phyloP scores from a whole-genome alignment of 495 filamentous ascomycete species.

The Neurospora intermedia region DNA sequence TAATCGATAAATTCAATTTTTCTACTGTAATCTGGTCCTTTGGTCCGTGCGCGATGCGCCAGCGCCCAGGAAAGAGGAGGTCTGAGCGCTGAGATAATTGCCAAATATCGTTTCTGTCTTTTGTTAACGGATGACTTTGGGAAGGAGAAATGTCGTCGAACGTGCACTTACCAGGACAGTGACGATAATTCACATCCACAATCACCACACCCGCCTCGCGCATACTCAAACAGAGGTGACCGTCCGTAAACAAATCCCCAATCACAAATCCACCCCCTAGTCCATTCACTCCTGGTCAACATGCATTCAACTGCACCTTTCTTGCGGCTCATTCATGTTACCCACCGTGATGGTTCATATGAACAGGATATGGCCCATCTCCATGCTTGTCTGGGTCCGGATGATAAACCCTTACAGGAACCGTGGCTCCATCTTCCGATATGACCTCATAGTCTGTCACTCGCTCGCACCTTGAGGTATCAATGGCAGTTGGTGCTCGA shows the following conservation, averaged over 20 bases:
- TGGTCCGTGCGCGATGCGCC: not conserved
- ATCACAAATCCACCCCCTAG: slow-evolving; percentile 34
- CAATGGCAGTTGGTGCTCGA: slow-evolving; percentile 25
- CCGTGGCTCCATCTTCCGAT: slow-evolving; percentile 30
- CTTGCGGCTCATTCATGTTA: not conserved
- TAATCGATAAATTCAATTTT: not conserved
- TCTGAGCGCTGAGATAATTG: not conserved
- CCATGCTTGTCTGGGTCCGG: slow-evolving; percentile 27
- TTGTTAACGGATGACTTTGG: not conserved
- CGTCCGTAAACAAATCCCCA: slow-evolving; percentile 36
- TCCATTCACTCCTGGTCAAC: not conserved
- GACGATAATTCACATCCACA: slow-evolving; percentile 43
- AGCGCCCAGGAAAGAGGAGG: not conserved
- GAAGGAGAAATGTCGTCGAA: not conserved
- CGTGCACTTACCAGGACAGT: slow-evolving; percentile 32
- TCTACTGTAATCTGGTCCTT: not conserved
- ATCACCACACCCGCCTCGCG: slow-evolving; percentile 32
- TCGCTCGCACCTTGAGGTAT: slow-evolving; percentile 22
- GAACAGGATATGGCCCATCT: slow-evolving; percentile 34
- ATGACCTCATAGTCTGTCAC: slow-evolving; percentile 26
- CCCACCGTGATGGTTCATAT: slow-evolving; percentile 39
- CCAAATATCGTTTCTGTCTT: slow-evolving; percentile 30
- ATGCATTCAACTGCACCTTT: not conserved
- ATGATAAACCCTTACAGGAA: slow-evolving; percentile 35
- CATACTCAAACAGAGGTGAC: slow-evolving; percentile 34